Evolutionary conservation across 345 rosid genomes (phyloP).

Genomic region (Hypericum perforatum): DNA sequence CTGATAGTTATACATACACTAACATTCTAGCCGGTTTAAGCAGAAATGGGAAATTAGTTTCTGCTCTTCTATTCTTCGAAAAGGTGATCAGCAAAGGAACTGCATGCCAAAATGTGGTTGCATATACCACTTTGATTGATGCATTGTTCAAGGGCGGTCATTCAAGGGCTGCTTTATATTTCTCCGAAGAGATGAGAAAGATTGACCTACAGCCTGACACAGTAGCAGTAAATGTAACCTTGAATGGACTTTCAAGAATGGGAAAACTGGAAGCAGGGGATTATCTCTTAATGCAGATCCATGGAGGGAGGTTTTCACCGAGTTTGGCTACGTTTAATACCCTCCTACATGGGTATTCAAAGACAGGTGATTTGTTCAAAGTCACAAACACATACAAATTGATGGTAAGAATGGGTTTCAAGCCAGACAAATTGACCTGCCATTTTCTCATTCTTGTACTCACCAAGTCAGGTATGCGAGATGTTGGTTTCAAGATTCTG

Average conservation of each 20-base stretch:
- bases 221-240: conserved; percentile 38
- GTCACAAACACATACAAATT: conserved; percentile 38
- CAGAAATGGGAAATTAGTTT: conserved; percentile 53
- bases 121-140: conserved; percentile 56
- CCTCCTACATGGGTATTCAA: conserved; percentile 68
- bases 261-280: conserved; percentile 41
- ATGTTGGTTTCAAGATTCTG: conserved; percentile 52
- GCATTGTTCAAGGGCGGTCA: conserved; percentile 71
- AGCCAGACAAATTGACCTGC: conserved; percentile 52
- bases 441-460: conserved; percentile 66
- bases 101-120: conserved; percentile 30
- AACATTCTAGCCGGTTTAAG: conserved; percentile 61
- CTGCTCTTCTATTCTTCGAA: conserved; percentile 53
- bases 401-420: conserved; percentile 35
- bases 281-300: conserved; percentile 34
- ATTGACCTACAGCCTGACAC: conserved; percentile 41
- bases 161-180: conserved; percentile 35
- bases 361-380: conserved; percentile 37
- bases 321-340: conserved; percentile 63
- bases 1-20: conserved; percentile 58
- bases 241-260: conserved; percentile 54
- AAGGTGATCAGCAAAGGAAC: conserved; percentile 36
- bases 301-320: conserved; percentile 27
- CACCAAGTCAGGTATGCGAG: conserved; percentile 47
- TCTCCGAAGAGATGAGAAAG: conserved; percentile 39